Conservation (phyloP, 2,329 filamentous ascomycete species). For the Calonectria crousiana region DNA sequence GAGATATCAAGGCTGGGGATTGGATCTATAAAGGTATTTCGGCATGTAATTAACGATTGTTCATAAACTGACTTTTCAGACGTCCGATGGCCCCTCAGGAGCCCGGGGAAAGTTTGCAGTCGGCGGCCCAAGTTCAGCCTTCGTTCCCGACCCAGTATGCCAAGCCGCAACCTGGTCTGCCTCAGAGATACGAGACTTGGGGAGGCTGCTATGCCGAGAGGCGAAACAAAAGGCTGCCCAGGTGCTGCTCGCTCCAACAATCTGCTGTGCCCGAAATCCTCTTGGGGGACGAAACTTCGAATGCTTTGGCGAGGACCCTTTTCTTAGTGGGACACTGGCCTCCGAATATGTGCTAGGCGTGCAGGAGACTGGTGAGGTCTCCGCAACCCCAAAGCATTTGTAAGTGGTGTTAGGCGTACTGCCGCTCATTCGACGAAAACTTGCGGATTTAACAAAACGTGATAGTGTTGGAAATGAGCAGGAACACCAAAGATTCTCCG, state of each 20-base stretch:
- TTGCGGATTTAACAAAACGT: neutral
- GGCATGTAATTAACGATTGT: neutral
- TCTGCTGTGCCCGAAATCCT: conserved; percentile 58
- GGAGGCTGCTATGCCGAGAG: conserved; percentile 64
- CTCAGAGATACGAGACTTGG: conserved; percentile 10
- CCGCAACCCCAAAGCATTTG: conserved; percentile 58
- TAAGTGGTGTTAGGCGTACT: neutral
- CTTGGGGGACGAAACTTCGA: conserved; percentile 62
- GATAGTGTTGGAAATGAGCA: conserved; percentile 52
- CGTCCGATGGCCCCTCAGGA: conserved; percentile 23
- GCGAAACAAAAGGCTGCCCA: conserved; percentile 71
- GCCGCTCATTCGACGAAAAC: too few relatives aligned
- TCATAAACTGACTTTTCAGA: neutral
- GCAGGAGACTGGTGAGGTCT: conserved; percentile 54
- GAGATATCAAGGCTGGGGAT: conserved; percentile 24
- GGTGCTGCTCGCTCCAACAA: conserved; percentile 75
- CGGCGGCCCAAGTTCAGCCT: conserved; percentile 25
- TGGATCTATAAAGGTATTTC: conserved; percentile 22
- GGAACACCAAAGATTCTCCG: conserved; percentile 34
- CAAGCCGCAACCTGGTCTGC: conserved; percentile 30
- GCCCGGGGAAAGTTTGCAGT: conserved; percentile 22
- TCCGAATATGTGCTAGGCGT: conserved; percentile 55
- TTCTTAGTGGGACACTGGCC: conserved; percentile 56
- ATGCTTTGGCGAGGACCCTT: conserved; percentile 58
- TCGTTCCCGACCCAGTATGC: conserved; percentile 27